Evolutionary conservation across 108 stramenopile species (phyloP).

Genomic region (Stephanodiscus triporus): DNA sequence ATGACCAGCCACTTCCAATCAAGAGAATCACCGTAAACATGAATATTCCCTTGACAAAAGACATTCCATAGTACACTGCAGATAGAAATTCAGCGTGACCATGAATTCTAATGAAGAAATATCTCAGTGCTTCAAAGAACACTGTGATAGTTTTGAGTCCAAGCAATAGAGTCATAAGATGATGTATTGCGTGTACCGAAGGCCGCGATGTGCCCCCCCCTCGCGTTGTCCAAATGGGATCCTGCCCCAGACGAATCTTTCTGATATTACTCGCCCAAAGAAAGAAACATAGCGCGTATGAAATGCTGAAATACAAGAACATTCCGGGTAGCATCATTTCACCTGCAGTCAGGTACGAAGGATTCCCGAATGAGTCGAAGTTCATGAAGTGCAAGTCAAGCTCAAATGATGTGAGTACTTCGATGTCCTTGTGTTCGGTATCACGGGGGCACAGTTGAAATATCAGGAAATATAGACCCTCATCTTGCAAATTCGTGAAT

Average conservation of each 20-base stretch:
- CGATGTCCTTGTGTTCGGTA: slow-evolving; percentile 15
- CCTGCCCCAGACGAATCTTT: slow-evolving; percentile 55
- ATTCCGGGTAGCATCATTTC: slow-evolving; percentile 88
- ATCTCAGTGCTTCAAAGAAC: slow-evolving; percentile 88
- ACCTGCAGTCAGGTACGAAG: slow-evolving; percentile 91
- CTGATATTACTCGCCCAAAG: slow-evolving; percentile 78
- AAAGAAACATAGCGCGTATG: slow-evolving; percentile 66
- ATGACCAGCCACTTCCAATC: slow-evolving; percentile 95
- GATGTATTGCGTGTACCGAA: slow-evolving; percentile 90
- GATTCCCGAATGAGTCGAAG: slow-evolving; percentile 65
- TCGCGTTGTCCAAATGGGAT: slow-evolving; percentile 45
- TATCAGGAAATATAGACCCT: slow-evolving; percentile 90
- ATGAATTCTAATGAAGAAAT: slow-evolving; percentile 87
- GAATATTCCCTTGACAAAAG: slow-evolving; percentile 80
- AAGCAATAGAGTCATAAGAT: slow-evolving; percentile 90
- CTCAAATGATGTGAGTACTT: slow-evolving; percentile 79
- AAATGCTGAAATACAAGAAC: slow-evolving; percentile 79
- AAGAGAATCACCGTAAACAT: slow-evolving; percentile 95
- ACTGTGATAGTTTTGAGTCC: slow-evolving; percentile 82
- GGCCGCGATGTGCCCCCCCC: slow-evolving; percentile 29
- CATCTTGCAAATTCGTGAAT: slow-evolving; percentile 55
- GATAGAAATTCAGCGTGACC: slow-evolving; percentile 93
- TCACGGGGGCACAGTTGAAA: slow-evolving; percentile 79
- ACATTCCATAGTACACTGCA: slow-evolving; percentile 83
- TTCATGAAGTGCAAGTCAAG: slow-evolving; percentile 89